These are phyloP conservation scores for Pythium utonaiense DNA, from an alignment of 352 stramenopile genomes.

Conservation along the genomic window DNA sequence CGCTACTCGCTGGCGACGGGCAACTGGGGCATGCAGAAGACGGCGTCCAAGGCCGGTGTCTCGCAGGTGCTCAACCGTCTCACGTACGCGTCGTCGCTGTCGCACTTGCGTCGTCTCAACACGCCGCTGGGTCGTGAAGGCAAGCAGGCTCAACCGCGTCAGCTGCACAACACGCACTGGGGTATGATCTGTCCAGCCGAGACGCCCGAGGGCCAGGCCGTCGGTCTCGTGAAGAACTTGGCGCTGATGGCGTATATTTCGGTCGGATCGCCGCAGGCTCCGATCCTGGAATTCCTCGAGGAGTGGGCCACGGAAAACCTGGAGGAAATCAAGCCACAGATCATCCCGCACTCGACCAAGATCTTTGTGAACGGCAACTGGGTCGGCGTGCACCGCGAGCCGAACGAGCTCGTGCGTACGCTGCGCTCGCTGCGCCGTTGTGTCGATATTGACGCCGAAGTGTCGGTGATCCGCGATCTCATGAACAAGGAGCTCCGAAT, in stretches of 20 bases:
- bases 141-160: conserved; percentile 98
- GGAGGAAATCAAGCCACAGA: conserved; percentile 96
- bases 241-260: conserved; percentile 99
- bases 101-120: conserved; percentile 98
- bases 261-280: conserved; percentile 89
- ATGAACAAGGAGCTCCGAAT: conserved; percentile 98
- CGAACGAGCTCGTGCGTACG: conserved; percentile 94
- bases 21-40: conserved; percentile 98
- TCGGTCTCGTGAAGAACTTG: conserved; percentile 98
- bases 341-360: conserved; percentile 98
- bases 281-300: conserved; percentile 98
- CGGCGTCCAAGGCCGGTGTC: conserved; percentile 95
- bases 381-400: conserved; percentile 98
- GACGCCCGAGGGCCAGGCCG: conserved; percentile 94
- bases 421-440: conserved; percentile 93
- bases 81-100: conserved; percentile 98
- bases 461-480: conserved; percentile 98
- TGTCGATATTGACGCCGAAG: conserved; percentile 98
- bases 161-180: conserved; percentile 99
- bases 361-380: conserved; percentile 99
- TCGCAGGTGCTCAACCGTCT: conserved; percentile 99
- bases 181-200: conserved; percentile 99
- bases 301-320: conserved; percentile 98
- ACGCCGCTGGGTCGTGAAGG: conserved; percentile 98
- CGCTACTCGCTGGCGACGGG: conserved; percentile 99